Evolutionary conservation across 495 filamentous ascomycete species (phyloP).

Genomic region (Penicillium dipodomyicola): DNA sequence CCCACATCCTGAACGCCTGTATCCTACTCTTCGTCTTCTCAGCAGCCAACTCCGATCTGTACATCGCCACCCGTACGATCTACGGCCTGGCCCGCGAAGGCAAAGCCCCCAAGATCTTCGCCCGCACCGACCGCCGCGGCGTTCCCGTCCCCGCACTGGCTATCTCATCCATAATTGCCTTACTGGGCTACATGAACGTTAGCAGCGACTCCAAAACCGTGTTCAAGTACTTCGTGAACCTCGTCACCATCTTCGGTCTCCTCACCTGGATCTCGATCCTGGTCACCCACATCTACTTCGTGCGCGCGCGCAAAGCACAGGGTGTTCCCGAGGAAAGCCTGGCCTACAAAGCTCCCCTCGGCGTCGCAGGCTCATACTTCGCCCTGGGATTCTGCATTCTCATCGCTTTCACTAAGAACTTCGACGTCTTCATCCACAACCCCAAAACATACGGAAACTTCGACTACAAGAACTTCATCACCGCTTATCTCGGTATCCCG

Average conservation of each 20-base stretch:
- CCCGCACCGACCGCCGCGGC: conserved; percentile 67
- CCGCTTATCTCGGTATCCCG: conserved; percentile 77
- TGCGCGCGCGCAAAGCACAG: conserved; percentile 71
- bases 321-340: conserved; percentile 60
- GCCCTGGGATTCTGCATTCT: conserved; percentile 68
- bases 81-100: conserved; percentile 75
- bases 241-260: conserved; percentile 71
- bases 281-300: conserved; percentile 77
- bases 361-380: conserved; percentile 61
- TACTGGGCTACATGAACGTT: conserved; percentile 79
- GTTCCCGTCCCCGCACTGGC: conserved; percentile 71
- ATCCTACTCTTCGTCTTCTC: conserved; percentile 79
- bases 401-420: conserved; percentile 76
- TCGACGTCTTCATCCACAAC: conserved; percentile 61
- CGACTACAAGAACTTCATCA: conserved; percentile 74
- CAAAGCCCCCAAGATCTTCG: conserved; percentile 70
- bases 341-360: conserved; percentile 72
- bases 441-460: conserved; percentile 51
- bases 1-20: conserved; percentile 60
- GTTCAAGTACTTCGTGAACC: conserved; percentile 83
- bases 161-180: conserved; percentile 46
- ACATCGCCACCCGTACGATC: conserved; percentile 79
- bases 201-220: conserved; percentile 62
- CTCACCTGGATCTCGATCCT: conserved; percentile 84
- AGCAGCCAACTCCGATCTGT: conserved; percentile 69